A percentile compares a stretch with the other conserved stretches of the same genome.
Evolutionary conservation across 2,329 filamentous ascomycete species (phyloP).

Genomic region (Pseudogymnoascus sp.): DNA sequence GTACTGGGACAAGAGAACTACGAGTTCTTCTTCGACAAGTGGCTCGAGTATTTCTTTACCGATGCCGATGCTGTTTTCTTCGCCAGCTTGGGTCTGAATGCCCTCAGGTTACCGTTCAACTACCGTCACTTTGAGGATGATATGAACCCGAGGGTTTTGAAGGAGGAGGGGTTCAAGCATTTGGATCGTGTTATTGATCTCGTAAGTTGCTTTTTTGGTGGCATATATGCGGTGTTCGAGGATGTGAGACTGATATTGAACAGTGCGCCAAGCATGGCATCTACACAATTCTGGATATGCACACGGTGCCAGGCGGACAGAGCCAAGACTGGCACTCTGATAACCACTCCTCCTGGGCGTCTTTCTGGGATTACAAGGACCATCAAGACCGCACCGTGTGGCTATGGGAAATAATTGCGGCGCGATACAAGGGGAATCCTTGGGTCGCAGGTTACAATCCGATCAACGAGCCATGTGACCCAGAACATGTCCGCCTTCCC

Average conservation of each 20-base stretch:
- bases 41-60: slow-evolving; percentile 40
- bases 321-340: slow-evolving; percentile 44
- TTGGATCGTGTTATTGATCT: slow-evolving; percentile 37
- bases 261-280: slow-evolving; percentile 34
- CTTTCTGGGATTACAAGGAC: slow-evolving; percentile 43
- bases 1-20: slow-evolving; percentile 38
- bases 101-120: slow-evolving; percentile 36
- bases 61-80: slow-evolving; percentile 41
- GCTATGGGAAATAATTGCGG: slow-evolving; percentile 40
- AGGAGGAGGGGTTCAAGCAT: slow-evolving; percentile 37
- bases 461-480: slow-evolving; percentile 42
- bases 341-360: slow-evolving; percentile 35
- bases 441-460: slow-evolving; percentile 44
- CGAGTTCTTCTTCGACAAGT: slow-evolving; percentile 41
- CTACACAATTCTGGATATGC: slow-evolving; percentile 43
- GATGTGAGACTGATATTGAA: neutral
- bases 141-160: slow-evolving; percentile 37
- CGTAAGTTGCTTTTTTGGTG: neutral
- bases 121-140: slow-evolving; percentile 37
- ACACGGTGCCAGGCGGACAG: slow-evolving; percentile 40
- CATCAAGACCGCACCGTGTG: slow-evolving; percentile 40
- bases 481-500: slow-evolving; percentile 35
- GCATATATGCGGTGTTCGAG: slow-evolving; percentile 14
- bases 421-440: slow-evolving; percentile 35
- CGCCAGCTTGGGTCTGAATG: slow-evolving; percentile 37